A percentile compares a stretch with the other conserved stretches of the same genome.
phyloP scores from a whole-genome alignment of 2,329 filamentous ascomycete species.

The Fusarium pininemorale region DNA sequence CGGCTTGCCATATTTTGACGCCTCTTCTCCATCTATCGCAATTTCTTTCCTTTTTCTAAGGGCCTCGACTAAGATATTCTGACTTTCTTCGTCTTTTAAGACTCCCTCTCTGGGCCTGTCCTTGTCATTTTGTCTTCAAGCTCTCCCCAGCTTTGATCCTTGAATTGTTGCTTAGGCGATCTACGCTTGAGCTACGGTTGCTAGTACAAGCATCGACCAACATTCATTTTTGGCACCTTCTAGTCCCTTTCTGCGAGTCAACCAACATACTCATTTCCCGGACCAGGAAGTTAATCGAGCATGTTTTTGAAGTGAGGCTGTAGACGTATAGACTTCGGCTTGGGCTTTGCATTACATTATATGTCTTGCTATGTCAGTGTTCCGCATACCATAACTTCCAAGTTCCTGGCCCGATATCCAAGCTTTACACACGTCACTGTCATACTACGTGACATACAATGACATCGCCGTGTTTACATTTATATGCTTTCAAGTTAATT shows the following conservation, averaged over 20 bases:
- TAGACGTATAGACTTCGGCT: conserved; percentile 3
- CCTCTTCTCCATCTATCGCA: conserved; percentile 21
- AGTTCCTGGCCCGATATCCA: conserved; percentile 15
- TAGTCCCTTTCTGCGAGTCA: conserved; percentile 13
- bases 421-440: conserved; percentile 15
- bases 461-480: conserved; percentile 1
- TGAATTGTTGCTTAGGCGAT: conserved; percentile 35
- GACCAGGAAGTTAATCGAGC: conserved; percentile 23
- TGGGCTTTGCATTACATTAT: conserved; percentile 21
- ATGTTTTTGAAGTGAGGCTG: conserved; percentile 34
- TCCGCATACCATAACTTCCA: conserved; percentile 30
- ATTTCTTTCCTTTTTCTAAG: conserved; percentile 6
- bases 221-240: conserved; percentile 25
- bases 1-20: conserved; percentile 22
- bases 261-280: conserved; percentile 39
- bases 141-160: conserved; percentile 25
- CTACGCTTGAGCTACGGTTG: conserved; percentile 24
- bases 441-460: background rate
- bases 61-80: background rate
- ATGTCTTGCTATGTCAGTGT: conserved; percentile 33
- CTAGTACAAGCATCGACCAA: conserved; percentile 26
- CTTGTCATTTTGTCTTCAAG: conserved; percentile 16
- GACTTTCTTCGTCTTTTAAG: conserved; percentile 9
- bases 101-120: conserved; percentile 22
- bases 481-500: background rate